phyloP scores from a whole-genome alignment of 164 flowering plant species.

The Malania oleifera region DNA sequence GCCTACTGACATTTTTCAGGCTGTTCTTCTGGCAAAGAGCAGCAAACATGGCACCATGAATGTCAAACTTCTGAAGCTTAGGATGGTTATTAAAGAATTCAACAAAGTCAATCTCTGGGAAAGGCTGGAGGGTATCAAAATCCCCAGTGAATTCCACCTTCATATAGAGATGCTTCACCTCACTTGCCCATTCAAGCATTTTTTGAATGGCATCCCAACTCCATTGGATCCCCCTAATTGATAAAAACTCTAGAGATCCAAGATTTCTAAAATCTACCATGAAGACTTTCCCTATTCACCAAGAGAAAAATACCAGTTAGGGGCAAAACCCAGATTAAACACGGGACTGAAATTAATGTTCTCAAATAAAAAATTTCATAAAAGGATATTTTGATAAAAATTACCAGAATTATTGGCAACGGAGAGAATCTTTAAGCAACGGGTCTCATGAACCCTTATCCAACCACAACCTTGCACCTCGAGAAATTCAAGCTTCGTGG shows the following conservation, averaged over 20 bases:
- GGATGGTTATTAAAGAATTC: slow-evolving; percentile 78
- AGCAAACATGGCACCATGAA: slow-evolving; percentile 97
- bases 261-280: slow-evolving; percentile 78
- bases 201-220: slow-evolving; percentile 78
- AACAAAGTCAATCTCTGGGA: slow-evolving; percentile 82
- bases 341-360: neutral
- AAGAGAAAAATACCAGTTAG: slow-evolving; percentile 1
- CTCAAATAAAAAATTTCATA: neutral
- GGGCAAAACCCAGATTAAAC: no score
- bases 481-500: slow-evolving; percentile 50
- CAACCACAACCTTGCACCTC: slow-evolving; percentile 82
- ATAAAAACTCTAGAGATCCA: slow-evolving; percentile 52
- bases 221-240: slow-evolving; percentile 82
- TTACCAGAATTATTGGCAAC: slow-evolving; percentile 75
- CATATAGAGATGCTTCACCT: slow-evolving; percentile 77
- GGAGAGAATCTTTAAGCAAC: slow-evolving; percentile 43
- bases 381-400: neutral
- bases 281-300: slow-evolving; percentile 54
- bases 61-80: slow-evolving; percentile 59
- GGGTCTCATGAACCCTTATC: slow-evolving; percentile 53
- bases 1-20: slow-evolving; percentile 57
- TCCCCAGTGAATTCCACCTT: slow-evolving; percentile 89
- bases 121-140: slow-evolving; percentile 49
- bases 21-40: slow-evolving; percentile 88
- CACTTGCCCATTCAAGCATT: slow-evolving; percentile 62